Percentiles rank a stretch among this genome's conserved stretches.
Conservation (phyloP, 169 alveolate species). For the Babesia ovis region DNA sequence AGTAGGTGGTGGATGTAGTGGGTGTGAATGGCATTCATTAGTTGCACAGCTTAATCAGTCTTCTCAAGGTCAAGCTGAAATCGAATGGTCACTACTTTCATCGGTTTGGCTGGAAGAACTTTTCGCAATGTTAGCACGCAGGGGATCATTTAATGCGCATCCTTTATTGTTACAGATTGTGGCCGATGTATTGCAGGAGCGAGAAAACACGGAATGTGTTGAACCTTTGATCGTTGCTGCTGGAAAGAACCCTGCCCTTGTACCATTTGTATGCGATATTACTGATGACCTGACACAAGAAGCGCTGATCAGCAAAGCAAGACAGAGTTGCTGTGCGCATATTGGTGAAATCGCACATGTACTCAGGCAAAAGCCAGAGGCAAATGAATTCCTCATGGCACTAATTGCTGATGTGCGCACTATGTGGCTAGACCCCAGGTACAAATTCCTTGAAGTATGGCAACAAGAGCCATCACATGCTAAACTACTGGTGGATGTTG, state of each 20-base stretch:
- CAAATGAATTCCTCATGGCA: constrained; percentile 5
- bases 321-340: constrained; percentile 22
- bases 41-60: neutral
- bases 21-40: constrained; percentile 21
- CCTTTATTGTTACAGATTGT: constrained; percentile 10
- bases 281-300: constrained; percentile 1
- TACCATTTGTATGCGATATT: constrained; percentile 20
- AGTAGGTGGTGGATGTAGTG: constrained; percentile 1
- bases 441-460: constrained; percentile 32
- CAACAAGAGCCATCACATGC: constrained; percentile 2
- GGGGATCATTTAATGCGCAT: constrained; percentile 9
- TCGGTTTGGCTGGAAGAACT: constrained; percentile 42
- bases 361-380: neutral
- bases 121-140: constrained; percentile 25
- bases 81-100: constrained; percentile 36
- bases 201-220: neutral
- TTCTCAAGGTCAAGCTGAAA: neutral
- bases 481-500: constrained; percentile 14
- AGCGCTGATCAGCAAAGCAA: neutral
- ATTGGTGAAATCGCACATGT: constrained; percentile 7
- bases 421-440: constrained; percentile 44
- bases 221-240: constrained; percentile 31
- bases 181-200: neutral
- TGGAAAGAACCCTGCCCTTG: constrained; percentile 18
- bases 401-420: constrained; percentile 28